Conservation (phyloP, 108 stramenopile genomes). For the Asterionellopsis glacialis region DNA sequence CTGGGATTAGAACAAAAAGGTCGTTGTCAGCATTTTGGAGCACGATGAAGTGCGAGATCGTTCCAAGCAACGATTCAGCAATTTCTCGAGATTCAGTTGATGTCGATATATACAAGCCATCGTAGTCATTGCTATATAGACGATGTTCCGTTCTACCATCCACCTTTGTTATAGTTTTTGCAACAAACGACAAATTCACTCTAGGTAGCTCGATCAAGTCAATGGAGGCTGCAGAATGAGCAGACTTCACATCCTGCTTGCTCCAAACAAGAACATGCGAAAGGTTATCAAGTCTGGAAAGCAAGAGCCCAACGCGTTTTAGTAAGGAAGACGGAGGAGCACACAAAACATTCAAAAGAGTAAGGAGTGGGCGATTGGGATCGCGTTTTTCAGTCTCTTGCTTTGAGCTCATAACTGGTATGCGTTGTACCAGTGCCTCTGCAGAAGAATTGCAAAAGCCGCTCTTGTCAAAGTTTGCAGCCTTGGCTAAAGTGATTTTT, state of each 20-base stretch:
- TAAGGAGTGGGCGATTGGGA: constrained; percentile 58
- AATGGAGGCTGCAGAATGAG: constrained; percentile 72
- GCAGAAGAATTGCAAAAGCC: constrained; percentile 89
- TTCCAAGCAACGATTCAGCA: constrained; percentile 77
- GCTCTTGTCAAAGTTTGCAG: constrained; percentile 64
- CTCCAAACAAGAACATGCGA: constrained; percentile 97
- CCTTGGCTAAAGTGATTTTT: constrained; percentile 68
- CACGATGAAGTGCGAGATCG: constrained; percentile 88
- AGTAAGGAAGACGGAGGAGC: constrained; percentile 83
- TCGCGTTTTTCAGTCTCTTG: constrained; percentile 45
- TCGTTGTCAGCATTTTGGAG: constrained; percentile 94
- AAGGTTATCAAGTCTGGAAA: constrained; percentile 91
- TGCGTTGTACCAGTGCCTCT: constrained; percentile 74
- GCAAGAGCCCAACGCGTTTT: constrained; percentile 83
- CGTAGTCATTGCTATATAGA: constrained; percentile 91
- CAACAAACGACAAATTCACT: constrained; percentile 90
- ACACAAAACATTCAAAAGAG: constrained; percentile 86
- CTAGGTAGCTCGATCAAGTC: constrained; percentile 95
- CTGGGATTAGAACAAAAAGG: constrained; percentile 92
- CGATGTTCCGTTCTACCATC: constrained; percentile 72
- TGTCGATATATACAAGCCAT: constrained; percentile 92
- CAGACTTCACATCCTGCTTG: constrained; percentile 49
- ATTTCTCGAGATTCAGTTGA: constrained; percentile 74
- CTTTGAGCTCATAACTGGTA: constrained; percentile 49
- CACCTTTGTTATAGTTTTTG: constrained; percentile 57